Base-by-base conservation (phyloP, 2,329 filamentous ascomycete genomes). In the Kalmusia sp. region DNA sequence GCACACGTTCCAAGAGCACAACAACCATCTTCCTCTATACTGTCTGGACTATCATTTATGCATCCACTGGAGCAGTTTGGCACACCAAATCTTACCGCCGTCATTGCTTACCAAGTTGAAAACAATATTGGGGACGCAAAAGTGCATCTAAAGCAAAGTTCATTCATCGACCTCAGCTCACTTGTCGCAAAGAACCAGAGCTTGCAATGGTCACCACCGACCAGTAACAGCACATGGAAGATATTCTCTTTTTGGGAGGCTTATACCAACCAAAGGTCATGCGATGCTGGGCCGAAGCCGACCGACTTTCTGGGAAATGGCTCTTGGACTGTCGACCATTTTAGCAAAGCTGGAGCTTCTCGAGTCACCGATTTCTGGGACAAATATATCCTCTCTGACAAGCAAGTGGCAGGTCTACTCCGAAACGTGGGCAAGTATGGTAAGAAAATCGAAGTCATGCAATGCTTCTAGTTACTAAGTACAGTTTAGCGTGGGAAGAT, bases 251-350 rank as follows among this genome's bases (percentile, higher is more conserved):
- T 61, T 40, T 65, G 57, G 44, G 62, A 65, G 31, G 31, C 47
- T 9, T 60, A 60, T 12, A 60, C 61, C 4, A 64, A 64, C 15
- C 57, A 63, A 34, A 56, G 52, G 41, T 55, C 52, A 9, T 57
- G 49, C 49, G 52, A 45, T 21, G 47, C 39, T 9, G 61, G 54
- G 11, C 25, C 34, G 8, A 60, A 66, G 28, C 71, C 75, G 0
- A 57, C 63, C 4, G 56, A 46, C 8, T 69, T 54, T 15, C 34
- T 70, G 12, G 62, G 69, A 24, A 74, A 75, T 50, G 72, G 71
- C 1, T 71, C 65, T 7, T 68, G 69, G 59, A 64, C 60, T 4
- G 67, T 69, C 0, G 71, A 74, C 46, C 72, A 75, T 51, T 74
- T 69, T 48, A 71, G 68, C 17, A 54, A 61, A 2, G 31, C 25